These are phyloP conservation scores for Neophaeococcomyces mojaviensis DNA, from an alignment of 2,329 filamentous ascomycete species.

Conservation along the genomic window DNA sequence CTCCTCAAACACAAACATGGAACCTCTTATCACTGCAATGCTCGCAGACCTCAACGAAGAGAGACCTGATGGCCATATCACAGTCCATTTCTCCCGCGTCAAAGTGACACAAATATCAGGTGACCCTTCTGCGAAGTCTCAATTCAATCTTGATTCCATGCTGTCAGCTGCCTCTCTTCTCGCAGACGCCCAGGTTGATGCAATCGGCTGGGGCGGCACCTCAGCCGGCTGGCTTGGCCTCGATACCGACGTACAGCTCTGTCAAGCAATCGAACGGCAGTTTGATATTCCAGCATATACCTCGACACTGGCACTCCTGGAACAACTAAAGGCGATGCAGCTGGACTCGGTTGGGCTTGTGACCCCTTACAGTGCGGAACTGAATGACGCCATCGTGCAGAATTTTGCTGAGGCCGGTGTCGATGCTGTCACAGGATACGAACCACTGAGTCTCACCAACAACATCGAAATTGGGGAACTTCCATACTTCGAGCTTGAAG, in stretches of 20 bases:
- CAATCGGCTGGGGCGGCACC: conserved; percentile 35
- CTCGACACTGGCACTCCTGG: conserved; percentile 36
- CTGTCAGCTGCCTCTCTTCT: conserved; percentile 30
- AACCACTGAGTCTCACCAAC: conserved; percentile 30
- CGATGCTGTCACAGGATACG: conserved; percentile 26
- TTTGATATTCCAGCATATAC: conserved; percentile 36
- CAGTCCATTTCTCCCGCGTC: conserved; percentile 39
- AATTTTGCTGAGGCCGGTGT: conserved; percentile 30
- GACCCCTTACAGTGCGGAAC: conserved; percentile 37
- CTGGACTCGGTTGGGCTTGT: conserved; percentile 29
- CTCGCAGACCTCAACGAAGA: conserved; percentile 26
- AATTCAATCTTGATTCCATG: conserved; percentile 28
- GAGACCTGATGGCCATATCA: conserved; percentile 21
- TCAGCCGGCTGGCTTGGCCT: conserved; percentile 36
- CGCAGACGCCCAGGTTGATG: conserved; percentile 32
- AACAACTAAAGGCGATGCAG: conserved; percentile 25
- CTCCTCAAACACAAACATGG: conserved; percentile 39
- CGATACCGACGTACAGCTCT: conserved; percentile 34
- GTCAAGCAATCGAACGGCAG: conserved; percentile 30
- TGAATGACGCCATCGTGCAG: conserved; percentile 32
- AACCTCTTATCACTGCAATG: conserved; percentile 36
- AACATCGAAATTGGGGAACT: conserved; percentile 35
- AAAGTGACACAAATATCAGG: conserved; percentile 34
- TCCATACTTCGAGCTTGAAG: conserved; percentile 23
- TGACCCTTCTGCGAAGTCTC: conserved; percentile 26